Evolutionary conservation across 1,284 basidiomycete species (phyloP).

Genomic region (Cutaneotrichosporon cutaneum): DNA sequence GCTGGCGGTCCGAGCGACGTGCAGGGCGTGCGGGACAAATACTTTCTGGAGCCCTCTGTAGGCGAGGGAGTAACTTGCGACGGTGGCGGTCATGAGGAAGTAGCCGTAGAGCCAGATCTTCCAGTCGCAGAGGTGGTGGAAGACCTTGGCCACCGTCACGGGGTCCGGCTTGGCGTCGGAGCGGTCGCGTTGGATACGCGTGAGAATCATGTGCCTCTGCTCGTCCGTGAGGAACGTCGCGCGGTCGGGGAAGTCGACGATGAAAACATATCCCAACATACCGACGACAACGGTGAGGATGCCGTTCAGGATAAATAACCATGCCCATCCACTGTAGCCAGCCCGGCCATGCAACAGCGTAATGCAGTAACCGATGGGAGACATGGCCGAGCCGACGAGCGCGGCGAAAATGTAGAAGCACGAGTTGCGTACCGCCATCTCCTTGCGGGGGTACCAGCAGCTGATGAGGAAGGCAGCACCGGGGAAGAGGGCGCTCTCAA

Average conservation of each 20-base stretch:
- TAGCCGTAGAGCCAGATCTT: constrained; percentile 55
- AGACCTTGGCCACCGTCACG: constrained; percentile 45
- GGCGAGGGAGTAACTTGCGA: constrained; percentile 27
- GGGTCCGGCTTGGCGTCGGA: constrained; percentile 52
- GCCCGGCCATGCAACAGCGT: constrained; percentile 15
- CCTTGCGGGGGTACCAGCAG: constrained; percentile 55
- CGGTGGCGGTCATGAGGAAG: constrained; percentile 43
- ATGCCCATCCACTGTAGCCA: constrained; percentile 19
- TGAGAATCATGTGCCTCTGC: constrained; percentile 15
- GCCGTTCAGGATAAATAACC: constrained; percentile 24
- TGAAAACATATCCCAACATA: constrained; percentile 6
- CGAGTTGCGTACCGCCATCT: constrained; percentile 48
- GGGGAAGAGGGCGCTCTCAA: constrained; percentile 49
- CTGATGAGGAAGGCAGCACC: constrained; percentile 53
- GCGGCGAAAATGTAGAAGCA: constrained; percentile 50
- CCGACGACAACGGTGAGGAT: constrained; percentile 20
- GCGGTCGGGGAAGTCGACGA: constrained; percentile 26
- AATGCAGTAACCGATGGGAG: constrained; percentile 16
- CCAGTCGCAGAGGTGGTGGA: constrained; percentile 47
- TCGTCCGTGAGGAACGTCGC: constrained; percentile 18
- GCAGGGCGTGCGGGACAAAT: no score
- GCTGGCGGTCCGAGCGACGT: no score
- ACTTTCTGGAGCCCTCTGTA: no score
- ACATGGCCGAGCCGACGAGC: constrained; percentile 19
- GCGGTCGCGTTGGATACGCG: constrained; percentile 24